Conservation (phyloP, 768 basidiomycete species). For the Trametes sanguinea region DNA sequence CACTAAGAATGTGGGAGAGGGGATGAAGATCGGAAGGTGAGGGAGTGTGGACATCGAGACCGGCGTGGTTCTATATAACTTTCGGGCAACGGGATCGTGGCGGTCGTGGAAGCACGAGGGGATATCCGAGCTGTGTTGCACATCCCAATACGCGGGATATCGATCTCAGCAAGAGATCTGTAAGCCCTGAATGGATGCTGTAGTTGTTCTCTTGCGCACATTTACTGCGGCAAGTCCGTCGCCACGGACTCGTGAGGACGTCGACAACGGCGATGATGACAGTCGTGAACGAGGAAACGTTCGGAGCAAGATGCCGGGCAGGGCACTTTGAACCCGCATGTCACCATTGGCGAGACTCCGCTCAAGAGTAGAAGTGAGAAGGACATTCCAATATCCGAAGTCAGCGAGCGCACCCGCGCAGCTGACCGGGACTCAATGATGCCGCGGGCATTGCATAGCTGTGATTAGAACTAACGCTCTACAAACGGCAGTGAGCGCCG, state of each 20-base stretch:
- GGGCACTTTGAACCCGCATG: background rate
- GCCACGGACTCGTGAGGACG: constrained; percentile 20
- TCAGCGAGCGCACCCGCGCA: background rate
- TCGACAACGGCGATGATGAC: constrained; percentile 26
- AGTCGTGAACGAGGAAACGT: constrained; percentile 24
- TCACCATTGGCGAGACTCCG: constrained; percentile 4
- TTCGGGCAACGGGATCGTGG: constrained; percentile 17
- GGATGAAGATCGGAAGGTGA: constrained; percentile 9
- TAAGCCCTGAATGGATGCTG: constrained; percentile 22
- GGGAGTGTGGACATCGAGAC: constrained; percentile 2
- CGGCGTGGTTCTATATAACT: constrained; percentile 19
- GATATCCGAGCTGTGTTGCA: constrained; percentile 12
- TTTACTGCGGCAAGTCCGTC: constrained; percentile 23
- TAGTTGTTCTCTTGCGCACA: constrained; percentile 6
- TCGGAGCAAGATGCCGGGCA: constrained; percentile 15
- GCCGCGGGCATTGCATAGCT: background rate
- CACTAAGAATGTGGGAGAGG: background rate
- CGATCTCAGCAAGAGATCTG: constrained; percentile 10
- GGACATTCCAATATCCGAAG: background rate
- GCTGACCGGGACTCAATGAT: constrained; percentile 2
- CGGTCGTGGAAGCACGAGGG: constrained; percentile 2
- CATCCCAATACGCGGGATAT: constrained; percentile 12
- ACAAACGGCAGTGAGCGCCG: background rate
- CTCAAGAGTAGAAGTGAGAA: background rate
- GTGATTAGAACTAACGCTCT: background rate